These are phyloP conservation scores for Saccharomyces eubayanus DNA, from an alignment of 805 yeast species.

Conservation along the genomic window DNA sequence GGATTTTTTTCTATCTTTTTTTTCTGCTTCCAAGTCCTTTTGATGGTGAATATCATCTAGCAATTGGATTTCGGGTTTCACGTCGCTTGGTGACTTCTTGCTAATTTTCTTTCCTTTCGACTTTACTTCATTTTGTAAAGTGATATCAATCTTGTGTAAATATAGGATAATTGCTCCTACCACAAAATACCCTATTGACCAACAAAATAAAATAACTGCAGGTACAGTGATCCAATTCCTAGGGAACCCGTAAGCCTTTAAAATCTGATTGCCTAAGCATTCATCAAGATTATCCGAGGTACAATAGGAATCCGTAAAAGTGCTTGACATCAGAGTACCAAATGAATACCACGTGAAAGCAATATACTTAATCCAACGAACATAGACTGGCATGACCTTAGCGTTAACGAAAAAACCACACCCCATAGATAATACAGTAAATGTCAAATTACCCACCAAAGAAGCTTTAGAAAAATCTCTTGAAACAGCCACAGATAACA, in stretches of 20 bases:
- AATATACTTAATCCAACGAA: constrained; percentile 72
- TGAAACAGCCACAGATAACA: constrained; percentile 42
- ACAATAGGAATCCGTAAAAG: constrained; percentile 53
- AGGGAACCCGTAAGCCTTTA: constrained; percentile 53
- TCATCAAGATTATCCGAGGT: constrained; percentile 33
- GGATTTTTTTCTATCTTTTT: constrained; percentile 1
- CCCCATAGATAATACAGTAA: constrained; percentile 66
- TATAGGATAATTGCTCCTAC: constrained; percentile 42
- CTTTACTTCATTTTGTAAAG: constrained; percentile 20
- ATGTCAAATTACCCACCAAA: constrained; percentile 51
- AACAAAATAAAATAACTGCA: constrained; percentile 47
- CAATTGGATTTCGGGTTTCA: neutral
- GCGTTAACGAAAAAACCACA: constrained; percentile 78
- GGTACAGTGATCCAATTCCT: constrained; percentile 60
- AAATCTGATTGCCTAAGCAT: constrained; percentile 40
- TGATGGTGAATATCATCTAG: constrained; percentile 1
- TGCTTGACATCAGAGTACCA: constrained; percentile 58
- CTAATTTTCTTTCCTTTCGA: constrained; percentile 8
- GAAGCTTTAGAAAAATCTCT: constrained; percentile 57
- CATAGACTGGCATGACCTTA: constrained; percentile 70
- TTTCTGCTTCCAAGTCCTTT: constrained; percentile 13
- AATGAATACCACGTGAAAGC: constrained; percentile 74
- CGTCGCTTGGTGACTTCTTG: neutral
- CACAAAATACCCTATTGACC: constrained; percentile 47
- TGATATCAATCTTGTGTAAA: constrained; percentile 35